These are phyloP conservation scores for Oxyria digyna DNA, from an alignment of 148 eudicot genomes.

Conservation along the genomic window DNA sequence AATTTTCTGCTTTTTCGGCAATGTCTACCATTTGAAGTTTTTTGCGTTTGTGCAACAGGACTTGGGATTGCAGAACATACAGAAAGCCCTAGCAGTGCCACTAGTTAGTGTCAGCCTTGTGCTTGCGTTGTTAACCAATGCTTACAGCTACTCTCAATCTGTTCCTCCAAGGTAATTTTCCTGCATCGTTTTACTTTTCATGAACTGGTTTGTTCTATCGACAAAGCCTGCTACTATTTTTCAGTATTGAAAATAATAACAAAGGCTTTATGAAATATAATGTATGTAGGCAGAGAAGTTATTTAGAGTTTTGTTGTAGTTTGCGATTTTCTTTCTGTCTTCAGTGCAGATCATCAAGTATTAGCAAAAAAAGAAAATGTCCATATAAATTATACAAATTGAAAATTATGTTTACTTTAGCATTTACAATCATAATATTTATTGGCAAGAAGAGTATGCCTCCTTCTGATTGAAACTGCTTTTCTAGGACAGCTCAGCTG, in stretches of 20 bases:
- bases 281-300: not conserved
- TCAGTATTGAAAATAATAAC: no score
- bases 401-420: not conserved
- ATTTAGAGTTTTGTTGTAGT: not conserved
- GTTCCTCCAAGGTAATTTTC: slow-evolving; percentile 3
- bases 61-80: slow-evolving; percentile 2
- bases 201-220: not conserved
- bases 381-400: not conserved
- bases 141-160: slow-evolving; percentile 8
- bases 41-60: slow-evolving; percentile 1
- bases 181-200: not conserved
- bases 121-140: slow-evolving; percentile 5
- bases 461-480: slow-evolving; percentile 5
- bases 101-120: slow-evolving; percentile 4
- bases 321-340: not conserved
- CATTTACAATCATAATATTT: not conserved
- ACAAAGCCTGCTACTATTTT: not conserved
- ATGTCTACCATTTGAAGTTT: not conserved
- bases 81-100: slow-evolving; percentile 6
- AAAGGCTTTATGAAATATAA: not conserved
- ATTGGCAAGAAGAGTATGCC: not conserved
- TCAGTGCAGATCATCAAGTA: not conserved
- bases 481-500: slow-evolving; percentile 37
- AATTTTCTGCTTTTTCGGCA: not conserved
- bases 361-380: not conserved